These are phyloP conservation scores for Tricholoma hemisulphureum DNA, from an alignment of 768 basidiomycete genomes.

Conservation along the genomic window DNA sequence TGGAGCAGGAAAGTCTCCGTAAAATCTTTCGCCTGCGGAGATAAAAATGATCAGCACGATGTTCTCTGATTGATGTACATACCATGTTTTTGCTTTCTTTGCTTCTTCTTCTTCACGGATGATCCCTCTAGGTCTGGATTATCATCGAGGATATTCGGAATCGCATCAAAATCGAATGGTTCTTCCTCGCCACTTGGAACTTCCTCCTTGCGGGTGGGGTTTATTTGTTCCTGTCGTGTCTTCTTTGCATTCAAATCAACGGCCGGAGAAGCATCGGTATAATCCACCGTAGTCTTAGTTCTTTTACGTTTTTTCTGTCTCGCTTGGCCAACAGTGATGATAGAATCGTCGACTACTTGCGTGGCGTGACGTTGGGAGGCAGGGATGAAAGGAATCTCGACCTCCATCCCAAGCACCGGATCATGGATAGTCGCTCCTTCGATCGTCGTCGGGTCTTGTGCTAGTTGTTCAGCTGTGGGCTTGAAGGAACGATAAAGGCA, in stretches of 20 bases:
- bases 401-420: slow-evolving; percentile 41
- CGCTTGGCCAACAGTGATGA: slow-evolving; percentile 70
- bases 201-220: slow-evolving; percentile 13
- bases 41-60: slow-evolving; percentile 6
- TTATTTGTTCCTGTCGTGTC: slow-evolving; percentile 9
- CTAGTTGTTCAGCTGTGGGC: slow-evolving; percentile 2
- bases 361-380: slow-evolving; percentile 49
- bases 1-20: slow-evolving; percentile 63
- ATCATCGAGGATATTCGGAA: slow-evolving; percentile 72
- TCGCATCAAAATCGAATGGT: slow-evolving; percentile 66
- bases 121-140: slow-evolving; percentile 41
- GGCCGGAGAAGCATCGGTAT: slow-evolving; percentile 11
- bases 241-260: slow-evolving; percentile 20
- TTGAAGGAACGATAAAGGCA: background rate
- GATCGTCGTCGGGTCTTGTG: slow-evolving; percentile 7
- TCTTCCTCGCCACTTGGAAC: slow-evolving; percentile 28
- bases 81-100: slow-evolving; percentile 39
- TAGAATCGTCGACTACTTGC: slow-evolving; percentile 51
- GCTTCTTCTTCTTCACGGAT: slow-evolving; percentile 51
- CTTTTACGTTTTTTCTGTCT: slow-evolving; percentile 67
- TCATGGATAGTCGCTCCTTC: slow-evolving; percentile 10
- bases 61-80: slow-evolving; percentile 5
- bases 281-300: slow-evolving; percentile 27
- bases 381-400: slow-evolving; percentile 80
- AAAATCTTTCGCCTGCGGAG: slow-evolving; percentile 40